Evolutionary conservation across 306 rosid genomes (phyloP), one percentile per base, ranked within the genome.

Genomic region (barrel medic (Medicago truncatula)): DNA sequence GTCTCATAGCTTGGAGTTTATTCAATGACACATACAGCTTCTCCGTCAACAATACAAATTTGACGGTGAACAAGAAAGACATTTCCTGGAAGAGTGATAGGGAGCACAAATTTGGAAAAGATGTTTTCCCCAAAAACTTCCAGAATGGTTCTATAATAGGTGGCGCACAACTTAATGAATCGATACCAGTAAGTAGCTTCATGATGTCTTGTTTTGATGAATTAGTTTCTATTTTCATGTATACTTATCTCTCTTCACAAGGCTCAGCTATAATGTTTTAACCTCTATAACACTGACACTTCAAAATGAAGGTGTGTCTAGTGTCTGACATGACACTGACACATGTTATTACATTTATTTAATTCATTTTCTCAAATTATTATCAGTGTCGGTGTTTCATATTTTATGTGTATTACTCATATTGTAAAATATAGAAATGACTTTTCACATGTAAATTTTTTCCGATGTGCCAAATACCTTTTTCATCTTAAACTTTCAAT

Each of bases 1-100:
- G 98, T 83, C 96, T 92, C 39, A 88, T 92, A 25, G 97, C 98
- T 34, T 95, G 98, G 98, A 95, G 98, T 76, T 82, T 95, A 86
- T 95, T 95, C 81, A 95, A 95, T 7, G 98, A 95, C 70, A 95
- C 98, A 2, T 95, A 95, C 82, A 47, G 0, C 67, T 92, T 95
- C 85, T 62, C 97, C 2, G 84, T 77, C 62, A 76, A 79, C 28
- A 60, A 56, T 50, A 70, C 13, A 38, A 31, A 9, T 23, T 83
- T 89, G 71, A 1, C 12, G 0, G 86, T 95, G 81, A 92, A 92
- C 89, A 95, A 92, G 90, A 84, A 28, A 9, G 93, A 2, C 53
- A 95, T 95, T 28, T 77, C 99, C 3, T 95, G 99, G 99, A 87
- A 88, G 87, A 95, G 99, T 84, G 97, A 95, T 15, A 87, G 89